A percentile compares a stretch with the other conserved stretches of the same genome.
These are phyloP conservation scores for Aspergillus haitiensis DNA, from an alignment of 495 filamentous ascomycete genomes.

Conservation along the genomic window DNA sequence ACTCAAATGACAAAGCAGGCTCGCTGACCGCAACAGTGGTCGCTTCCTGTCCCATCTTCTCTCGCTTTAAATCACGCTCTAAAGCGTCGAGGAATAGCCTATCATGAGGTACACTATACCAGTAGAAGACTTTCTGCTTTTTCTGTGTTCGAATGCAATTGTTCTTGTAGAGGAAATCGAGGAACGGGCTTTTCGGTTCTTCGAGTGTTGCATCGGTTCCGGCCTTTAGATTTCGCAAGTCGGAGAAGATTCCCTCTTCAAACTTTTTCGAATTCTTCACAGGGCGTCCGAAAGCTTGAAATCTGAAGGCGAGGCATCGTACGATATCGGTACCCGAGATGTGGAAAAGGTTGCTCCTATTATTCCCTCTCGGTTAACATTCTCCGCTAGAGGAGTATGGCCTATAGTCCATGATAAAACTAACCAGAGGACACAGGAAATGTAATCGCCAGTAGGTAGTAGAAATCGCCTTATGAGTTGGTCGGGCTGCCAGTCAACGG, in stretches of 20 bases:
- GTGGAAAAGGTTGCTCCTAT: constrained; percentile 96
- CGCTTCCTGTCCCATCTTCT: constrained; percentile 98
- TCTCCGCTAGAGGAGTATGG: not conserved
- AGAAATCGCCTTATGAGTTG: constrained; percentile 96
- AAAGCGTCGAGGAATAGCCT: constrained; percentile 95
- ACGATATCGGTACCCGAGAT: constrained; percentile 99
- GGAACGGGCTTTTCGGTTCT: constrained; percentile 96
- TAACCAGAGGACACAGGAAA: constrained; percentile 95
- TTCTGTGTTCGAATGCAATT: constrained; percentile 99
- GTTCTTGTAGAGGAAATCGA: constrained; percentile 99
- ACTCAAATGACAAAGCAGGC: constrained; percentile 96
- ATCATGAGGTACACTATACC: constrained; percentile 99
- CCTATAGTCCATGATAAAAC: constrained; percentile 26
- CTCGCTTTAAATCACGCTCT: constrained; percentile 94
- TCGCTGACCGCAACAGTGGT: constrained; percentile 96
- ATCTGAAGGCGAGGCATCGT: constrained; percentile 95
- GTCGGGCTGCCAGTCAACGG: constrained; percentile 95
- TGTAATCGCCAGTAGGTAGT: constrained; percentile 95
- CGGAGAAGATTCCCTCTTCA: constrained; percentile 98
- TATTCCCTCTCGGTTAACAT: constrained; percentile 17
- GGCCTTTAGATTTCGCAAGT: constrained; percentile 95
- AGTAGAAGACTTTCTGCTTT: constrained; percentile 99
- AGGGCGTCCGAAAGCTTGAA: constrained; percentile 95
- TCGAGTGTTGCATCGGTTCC: constrained; percentile 98
- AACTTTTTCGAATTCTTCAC: constrained; percentile 99